phyloP scores from a whole-genome alignment of 2,329 filamentous ascomycete genomes.

The Fusarium lateritium region DNA sequence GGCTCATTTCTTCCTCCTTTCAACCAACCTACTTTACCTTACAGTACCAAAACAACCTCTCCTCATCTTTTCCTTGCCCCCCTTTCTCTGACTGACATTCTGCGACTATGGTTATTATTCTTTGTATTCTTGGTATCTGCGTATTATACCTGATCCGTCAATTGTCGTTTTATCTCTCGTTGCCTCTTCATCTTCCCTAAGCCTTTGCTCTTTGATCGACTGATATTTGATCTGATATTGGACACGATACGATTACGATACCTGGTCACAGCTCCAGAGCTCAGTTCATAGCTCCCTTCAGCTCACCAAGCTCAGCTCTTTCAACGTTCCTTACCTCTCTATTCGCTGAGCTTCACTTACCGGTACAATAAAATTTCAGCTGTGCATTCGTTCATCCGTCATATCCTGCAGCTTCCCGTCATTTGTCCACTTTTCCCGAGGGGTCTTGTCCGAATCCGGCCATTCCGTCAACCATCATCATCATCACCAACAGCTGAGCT shows the following conservation, averaged over 20 bases:
- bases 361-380: neutral
- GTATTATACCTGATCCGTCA: conserved; percentile 37
- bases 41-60: conserved; percentile 9
- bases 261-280: conserved; percentile 30
- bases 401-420: conserved; percentile 13
- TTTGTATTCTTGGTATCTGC: conserved; percentile 38
- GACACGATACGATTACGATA: neutral
- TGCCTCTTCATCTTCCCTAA: conserved; percentile 37
- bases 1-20: conserved; percentile 39
- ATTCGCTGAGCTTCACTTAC: conserved; percentile 7
- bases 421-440: conserved; percentile 20
- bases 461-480: conserved; percentile 12
- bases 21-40: conserved; percentile 13
- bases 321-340: conserved; percentile 9
- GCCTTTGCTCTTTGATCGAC: conserved; percentile 1
- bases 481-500: conserved; percentile 17
- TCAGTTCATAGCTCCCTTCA: conserved; percentile 13
- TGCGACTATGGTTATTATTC: conserved; percentile 44
- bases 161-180: conserved; percentile 37
- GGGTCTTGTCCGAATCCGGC: conserved; percentile 31
- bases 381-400: conserved; percentile 20
- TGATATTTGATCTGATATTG: neutral
- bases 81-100: conserved; percentile 5
- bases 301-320: neutral
- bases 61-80: conserved; percentile 8